phyloP scores from a whole-genome alignment of 768 basidiomycete species.

The Lyophyllum atratum region DNA sequence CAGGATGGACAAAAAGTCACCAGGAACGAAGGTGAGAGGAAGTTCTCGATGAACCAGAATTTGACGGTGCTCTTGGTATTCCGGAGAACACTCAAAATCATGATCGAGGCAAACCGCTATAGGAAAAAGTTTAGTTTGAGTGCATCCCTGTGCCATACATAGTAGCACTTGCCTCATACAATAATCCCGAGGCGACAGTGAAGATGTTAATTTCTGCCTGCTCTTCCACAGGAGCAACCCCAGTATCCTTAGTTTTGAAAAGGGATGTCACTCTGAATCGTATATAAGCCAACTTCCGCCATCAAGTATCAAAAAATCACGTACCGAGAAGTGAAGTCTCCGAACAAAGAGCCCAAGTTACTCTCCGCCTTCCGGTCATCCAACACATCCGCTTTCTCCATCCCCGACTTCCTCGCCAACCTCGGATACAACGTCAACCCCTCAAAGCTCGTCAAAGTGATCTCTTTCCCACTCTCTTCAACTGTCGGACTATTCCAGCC shows the following conservation, averaged over 20 bases:
- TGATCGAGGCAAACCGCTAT: slow-evolving; percentile 95
- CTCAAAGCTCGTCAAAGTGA: slow-evolving; percentile 88
- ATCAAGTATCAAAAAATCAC: slow-evolving; percentile 13
- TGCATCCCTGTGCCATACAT: not conserved
- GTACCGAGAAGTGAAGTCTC: slow-evolving; percentile 53
- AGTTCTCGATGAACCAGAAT: slow-evolving; percentile 99
- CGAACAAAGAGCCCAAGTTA: slow-evolving; percentile 43
- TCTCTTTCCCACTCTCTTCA: slow-evolving; percentile 65
- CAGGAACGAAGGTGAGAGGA: slow-evolving; percentile 95
- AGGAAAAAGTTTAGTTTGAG: slow-evolving; percentile 8
- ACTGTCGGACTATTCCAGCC: slow-evolving; percentile 85
- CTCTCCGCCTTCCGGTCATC: slow-evolving; percentile 39
- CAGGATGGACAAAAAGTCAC: slow-evolving; percentile 41
- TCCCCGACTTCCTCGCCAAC: slow-evolving; percentile 66
- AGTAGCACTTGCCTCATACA: slow-evolving; percentile 78
- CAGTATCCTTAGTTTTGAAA: slow-evolving; percentile 34
- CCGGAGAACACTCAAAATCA: slow-evolving; percentile 94
- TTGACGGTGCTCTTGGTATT: slow-evolving; percentile 96
- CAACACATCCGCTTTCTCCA: slow-evolving; percentile 83
- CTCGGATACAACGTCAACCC: slow-evolving; percentile 89
- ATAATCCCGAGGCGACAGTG: slow-evolving; percentile 93
- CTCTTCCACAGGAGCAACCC: slow-evolving; percentile 25
- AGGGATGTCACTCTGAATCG: slow-evolving; percentile 44
- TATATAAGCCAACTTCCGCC: slow-evolving; percentile 3
- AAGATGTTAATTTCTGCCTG: slow-evolving; percentile 98